Evolutionary conservation across 257 asterid genomes (phyloP).

Genomic region (Mentha longifolia): DNA sequence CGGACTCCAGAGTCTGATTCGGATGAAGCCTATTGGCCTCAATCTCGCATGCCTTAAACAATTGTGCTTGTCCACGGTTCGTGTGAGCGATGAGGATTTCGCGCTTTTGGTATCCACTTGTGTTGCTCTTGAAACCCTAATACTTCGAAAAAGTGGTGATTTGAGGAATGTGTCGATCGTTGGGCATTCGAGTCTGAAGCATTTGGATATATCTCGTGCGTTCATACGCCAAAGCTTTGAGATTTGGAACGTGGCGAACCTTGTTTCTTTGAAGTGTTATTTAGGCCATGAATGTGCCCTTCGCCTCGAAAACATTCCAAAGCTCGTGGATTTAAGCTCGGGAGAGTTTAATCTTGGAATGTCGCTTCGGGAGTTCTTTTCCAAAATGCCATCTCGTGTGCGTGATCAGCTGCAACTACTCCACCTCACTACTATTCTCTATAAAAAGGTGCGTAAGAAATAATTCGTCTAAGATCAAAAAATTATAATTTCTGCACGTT

Average conservation of each 20-base stretch:
- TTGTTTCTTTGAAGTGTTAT: neutral
- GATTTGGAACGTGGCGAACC: neutral
- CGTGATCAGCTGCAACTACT: neutral
- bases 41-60: neutral
- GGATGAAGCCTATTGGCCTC: no score
- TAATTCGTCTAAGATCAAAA: no score
- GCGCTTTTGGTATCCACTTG: neutral
- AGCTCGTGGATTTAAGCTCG: neutral
- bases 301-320: neutral
- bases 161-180: neutral
- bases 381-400: neutral
- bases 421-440: neutral
- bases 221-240: neutral
- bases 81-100: neutral
- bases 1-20: neutral
- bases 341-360: neutral
- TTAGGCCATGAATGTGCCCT: neutral
- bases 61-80: neutral
- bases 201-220: neutral
- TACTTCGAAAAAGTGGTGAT: neutral
- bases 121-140: neutral
- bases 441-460: no score
- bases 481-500: no score
- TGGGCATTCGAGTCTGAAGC: neutral
- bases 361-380: neutral